Evolutionary conservation across 805 yeast genomes (phyloP), one percentile per base, ranked within the genome.

Genomic region (Barnettozyma siamensis): DNA sequence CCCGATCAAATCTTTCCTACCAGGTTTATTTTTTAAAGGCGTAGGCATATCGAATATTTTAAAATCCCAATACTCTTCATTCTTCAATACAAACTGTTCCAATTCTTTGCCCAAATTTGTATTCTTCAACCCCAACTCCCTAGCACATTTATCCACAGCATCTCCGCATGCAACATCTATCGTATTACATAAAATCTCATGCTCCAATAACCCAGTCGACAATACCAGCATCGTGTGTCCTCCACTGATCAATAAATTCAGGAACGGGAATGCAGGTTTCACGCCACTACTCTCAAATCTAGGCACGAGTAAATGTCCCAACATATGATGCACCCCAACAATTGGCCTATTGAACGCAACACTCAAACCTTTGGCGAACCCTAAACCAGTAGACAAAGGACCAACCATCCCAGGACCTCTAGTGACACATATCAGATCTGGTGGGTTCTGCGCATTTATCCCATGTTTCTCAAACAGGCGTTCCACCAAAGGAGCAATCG

Each of bases 371-470:
- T 87, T 83, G 0, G 95, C 95, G 31, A 87, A 63, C 54, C 85
- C 93, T 19, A 84, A 67, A 1, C 97, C 94, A 0, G 87, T 82
- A 9, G 87, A 73, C 12, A 93, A 66, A 0, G 95, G 83, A 0
- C 97, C 96, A 8, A 80, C 75, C 96, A 93, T 88, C 0, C 99
- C 99, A 0, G 99, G 99, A 0, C 99, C 99, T 49, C 95, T 66
- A 0, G 99, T 93, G 5, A 83, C 95, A 59, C 95, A 84, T 1
- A 93, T 73, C 35, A 93, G 57, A 57, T 86, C 95, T 0, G 88
- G 87, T 24, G 47, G 54, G 33, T 42, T 57, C 1, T 33, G 21
- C 2, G 41, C n/a, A 1, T 33, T 28, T 1, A 55, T 45, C 3
- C 44, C 42, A 7, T 50, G 47, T 0, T 55, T 44, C 0, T 21